Evolutionary conservation across 139 green algal species (phyloP), one percentile per base, ranked within the genome.

Genomic region (Micractinium conductrix): DNA sequence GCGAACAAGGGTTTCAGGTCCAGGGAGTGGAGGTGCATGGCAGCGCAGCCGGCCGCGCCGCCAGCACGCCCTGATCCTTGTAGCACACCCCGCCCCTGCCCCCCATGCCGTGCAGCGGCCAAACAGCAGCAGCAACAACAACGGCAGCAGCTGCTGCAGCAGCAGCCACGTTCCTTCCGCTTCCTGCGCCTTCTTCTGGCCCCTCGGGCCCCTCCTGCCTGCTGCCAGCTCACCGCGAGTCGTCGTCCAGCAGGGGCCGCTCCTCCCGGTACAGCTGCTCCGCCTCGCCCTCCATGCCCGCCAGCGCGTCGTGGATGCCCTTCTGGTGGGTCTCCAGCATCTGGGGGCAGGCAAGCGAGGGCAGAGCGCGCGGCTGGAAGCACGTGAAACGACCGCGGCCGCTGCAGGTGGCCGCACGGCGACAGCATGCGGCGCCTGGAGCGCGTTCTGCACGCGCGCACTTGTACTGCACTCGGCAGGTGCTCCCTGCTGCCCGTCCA

Each of bases 261-360:
- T 91, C 87, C 37, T 88, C 90, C 53, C 87, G 63, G 40, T 93
- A 94, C 50, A 97, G 69, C 37, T 90, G 85, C 85, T 92, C 93
- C 24, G 95, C 95, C 81, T 94, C 93, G 30, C 30, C 65, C 87
- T 97, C 94, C 83, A 98, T 95, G 44, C 79, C 80, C 37, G 37
- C 60, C 72, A 90, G 85, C 35, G 87, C 62, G 6, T 91, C 87
- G 50, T 91, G 87, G 33, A 97, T 91, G 87, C 95, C 93, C 85
- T 94, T 94, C 83, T 98, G 95, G 78, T 98, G 95, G 28, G 90
- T 95, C 87, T 98, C 95, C 65, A 98, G 89, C 88, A 97, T 90
- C 53, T 84, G 72, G 33, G 33, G n/a, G 35, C n/a, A 83, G 60
- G 22, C 33, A 2, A 3, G 65, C 1, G 35, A 17, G 33, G 65